Conservation (phyloP, 1,139 yeast species). For the Candida frijolesensis region DNA sequence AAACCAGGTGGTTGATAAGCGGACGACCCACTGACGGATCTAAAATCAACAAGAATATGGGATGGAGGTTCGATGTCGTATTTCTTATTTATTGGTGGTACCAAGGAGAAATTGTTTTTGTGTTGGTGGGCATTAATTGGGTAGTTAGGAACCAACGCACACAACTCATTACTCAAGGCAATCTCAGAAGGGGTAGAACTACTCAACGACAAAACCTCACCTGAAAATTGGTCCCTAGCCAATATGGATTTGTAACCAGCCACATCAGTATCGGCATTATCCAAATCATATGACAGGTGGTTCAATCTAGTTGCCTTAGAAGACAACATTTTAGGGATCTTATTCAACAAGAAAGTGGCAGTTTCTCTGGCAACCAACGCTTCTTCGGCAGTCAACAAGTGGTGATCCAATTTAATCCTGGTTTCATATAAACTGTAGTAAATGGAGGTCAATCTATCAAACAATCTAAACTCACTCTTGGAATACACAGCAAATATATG, state of each 20-base stretch:
- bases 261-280: constrained; percentile 55
- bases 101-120: constrained; percentile 35
- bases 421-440: constrained; percentile 65
- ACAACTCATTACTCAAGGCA: constrained; percentile 68
- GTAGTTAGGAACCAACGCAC: constrained; percentile 74
- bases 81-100: constrained; percentile 48
- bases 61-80: constrained; percentile 63
- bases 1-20: constrained; percentile 68
- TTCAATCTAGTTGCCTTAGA: constrained; percentile 47
- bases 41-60: constrained; percentile 79
- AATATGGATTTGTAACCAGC: constrained; percentile 76
- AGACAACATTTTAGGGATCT: constrained; percentile 67
- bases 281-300: constrained; percentile 41
- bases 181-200: constrained; percentile 54
- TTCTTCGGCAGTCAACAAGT: constrained; percentile 64
- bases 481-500: constrained; percentile 73
- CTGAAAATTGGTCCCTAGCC: constrained; percentile 63
- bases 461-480: constrained; percentile 65
- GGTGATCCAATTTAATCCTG: constrained; percentile 58
- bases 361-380: constrained; percentile 54
- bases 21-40: constrained; percentile 66
- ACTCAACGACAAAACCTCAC: constrained; percentile 57
- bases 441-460: constrained; percentile 52
- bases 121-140: constrained; percentile 53
- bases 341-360: constrained; percentile 61